A percentile compares a stretch with the other conserved stretches of the same genome.
Evolutionary conservation across 1,139 yeast genomes (phyloP).

Genomic region (Saccharomyces hybrid): DNA sequence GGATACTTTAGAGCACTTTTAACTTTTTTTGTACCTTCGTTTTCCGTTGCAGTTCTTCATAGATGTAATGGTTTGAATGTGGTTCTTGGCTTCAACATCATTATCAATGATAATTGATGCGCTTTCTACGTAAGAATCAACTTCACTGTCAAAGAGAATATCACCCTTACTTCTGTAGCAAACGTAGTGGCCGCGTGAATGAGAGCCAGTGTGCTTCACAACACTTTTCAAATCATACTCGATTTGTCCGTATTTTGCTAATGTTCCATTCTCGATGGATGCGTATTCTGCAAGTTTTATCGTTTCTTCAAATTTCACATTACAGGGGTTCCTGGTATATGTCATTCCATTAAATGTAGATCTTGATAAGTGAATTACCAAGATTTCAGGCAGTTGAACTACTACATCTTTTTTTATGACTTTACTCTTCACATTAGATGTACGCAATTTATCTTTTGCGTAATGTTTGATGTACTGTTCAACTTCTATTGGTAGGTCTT

Average conservation of each 20-base stretch:
- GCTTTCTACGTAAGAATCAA: constrained; percentile 41
- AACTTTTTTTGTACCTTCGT: constrained; percentile 21
- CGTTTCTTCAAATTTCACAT: constrained; percentile 56
- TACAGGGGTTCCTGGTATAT: constrained; percentile 68
- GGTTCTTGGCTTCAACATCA: constrained; percentile 3
- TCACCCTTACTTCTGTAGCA: constrained; percentile 67
- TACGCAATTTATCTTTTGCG: constrained; percentile 38
- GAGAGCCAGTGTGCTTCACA: constrained; percentile 82
- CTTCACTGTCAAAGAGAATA: constrained; percentile 42
- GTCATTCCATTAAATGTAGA: constrained; percentile 68
- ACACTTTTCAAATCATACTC: constrained; percentile 61
- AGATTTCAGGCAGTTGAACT: constrained; percentile 58
- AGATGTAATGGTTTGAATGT: not conserved
- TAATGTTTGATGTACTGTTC: constrained; percentile 43
- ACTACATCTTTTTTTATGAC: constrained; percentile 60
- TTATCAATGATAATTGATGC: constrained; percentile 22
- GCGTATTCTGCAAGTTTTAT: constrained; percentile 41
- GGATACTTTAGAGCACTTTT: constrained; percentile 52
- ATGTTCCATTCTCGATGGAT: constrained; percentile 22
- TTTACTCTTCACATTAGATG: constrained; percentile 48
- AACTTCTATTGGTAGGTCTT: constrained; percentile 44
- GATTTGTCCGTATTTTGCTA: constrained; percentile 18
- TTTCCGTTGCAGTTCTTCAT: not conserved
- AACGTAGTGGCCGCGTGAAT: constrained; percentile 83
- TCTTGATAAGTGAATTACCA: constrained; percentile 74